Evolutionary conservation across 768 basidiomycete genomes (phyloP).

Genomic region (Chlorophyllum brunneum): DNA sequence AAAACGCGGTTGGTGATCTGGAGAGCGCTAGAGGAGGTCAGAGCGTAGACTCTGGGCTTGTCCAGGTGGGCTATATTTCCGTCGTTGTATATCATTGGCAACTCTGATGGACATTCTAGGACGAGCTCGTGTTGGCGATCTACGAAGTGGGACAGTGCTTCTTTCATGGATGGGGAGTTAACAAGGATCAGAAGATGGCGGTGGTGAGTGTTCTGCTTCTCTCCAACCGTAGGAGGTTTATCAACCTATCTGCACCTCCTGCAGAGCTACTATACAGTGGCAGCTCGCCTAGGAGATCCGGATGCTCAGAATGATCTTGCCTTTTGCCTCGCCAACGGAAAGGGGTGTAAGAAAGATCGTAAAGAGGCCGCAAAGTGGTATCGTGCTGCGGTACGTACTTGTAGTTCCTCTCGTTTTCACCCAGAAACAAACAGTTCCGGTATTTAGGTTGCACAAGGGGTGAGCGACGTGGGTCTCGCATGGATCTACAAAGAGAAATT

Average conservation of each 20-base stretch:
- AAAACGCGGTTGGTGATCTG: constrained; percentile 72
- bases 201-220: constrained; percentile 48
- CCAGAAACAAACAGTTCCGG: background rate
- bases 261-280: constrained; percentile 81
- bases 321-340: constrained; percentile 83
- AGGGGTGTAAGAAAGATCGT: constrained; percentile 85
- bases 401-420: constrained; percentile 21
- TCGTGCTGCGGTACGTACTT: constrained; percentile 63
- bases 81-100: background rate
- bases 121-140: constrained; percentile 82
- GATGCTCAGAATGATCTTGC: constrained; percentile 87
- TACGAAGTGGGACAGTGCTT: constrained; percentile 94
- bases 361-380: constrained; percentile 90
- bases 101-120: constrained; percentile 33
- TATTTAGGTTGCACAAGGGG: constrained; percentile 55
- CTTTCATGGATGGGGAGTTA: constrained; percentile 88
- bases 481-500: constrained; percentile 95
- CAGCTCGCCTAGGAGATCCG: constrained; percentile 78
- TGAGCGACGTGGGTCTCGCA: constrained; percentile 78
- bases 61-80: constrained; percentile 37
- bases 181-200: constrained; percentile 87
- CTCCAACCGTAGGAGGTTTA: no score
- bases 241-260: background rate
- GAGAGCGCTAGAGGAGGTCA: constrained; percentile 55
- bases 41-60: constrained; percentile 44